These are phyloP conservation scores for Aspergillus novoparasiticus DNA, from an alignment of 2,329 filamentous ascomycete genomes.

Conservation along the genomic window DNA sequence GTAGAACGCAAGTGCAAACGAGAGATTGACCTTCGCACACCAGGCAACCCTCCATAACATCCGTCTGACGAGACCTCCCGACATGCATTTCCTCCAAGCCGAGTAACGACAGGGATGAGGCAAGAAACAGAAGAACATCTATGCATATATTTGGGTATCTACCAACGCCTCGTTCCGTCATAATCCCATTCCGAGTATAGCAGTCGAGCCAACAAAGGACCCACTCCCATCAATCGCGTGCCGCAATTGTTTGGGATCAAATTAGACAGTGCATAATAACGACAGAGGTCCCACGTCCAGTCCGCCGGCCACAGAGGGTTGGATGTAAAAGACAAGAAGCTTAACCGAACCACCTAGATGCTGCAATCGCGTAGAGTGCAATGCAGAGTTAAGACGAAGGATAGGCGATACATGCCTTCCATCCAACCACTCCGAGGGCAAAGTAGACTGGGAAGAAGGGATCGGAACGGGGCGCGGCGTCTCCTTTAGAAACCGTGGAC, in stretches of 20 bases:
- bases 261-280: constrained; percentile 31
- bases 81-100: constrained; percentile 3
- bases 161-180: constrained; percentile 47
- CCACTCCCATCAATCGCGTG: constrained; percentile 26
- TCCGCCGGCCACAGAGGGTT: constrained; percentile 31
- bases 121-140: constrained; percentile 28
- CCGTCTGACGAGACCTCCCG: background rate
- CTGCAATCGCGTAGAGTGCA: constrained; percentile 21
- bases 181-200: constrained; percentile 37
- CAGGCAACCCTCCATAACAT: constrained; percentile 3
- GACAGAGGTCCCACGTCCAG: constrained; percentile 36
- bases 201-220: constrained; percentile 28
- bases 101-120: constrained; percentile 18
- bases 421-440: constrained; percentile 41
- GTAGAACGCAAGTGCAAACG: constrained; percentile 5
- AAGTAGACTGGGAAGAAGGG: constrained; percentile 45
- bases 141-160: constrained; percentile 46
- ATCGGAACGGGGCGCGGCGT: constrained; percentile 46
- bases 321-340: constrained; percentile 25
- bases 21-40: constrained; percentile 4
- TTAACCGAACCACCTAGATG: constrained; percentile 20
- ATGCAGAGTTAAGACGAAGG: constrained; percentile 26
- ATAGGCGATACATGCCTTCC: constrained; percentile 34
- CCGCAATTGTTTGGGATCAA: constrained; percentile 22
- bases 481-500: constrained; percentile 56